Conservation (phyloP, 2,329 filamentous ascomycete species). For the Pseudogymnoascus sp. region DNA sequence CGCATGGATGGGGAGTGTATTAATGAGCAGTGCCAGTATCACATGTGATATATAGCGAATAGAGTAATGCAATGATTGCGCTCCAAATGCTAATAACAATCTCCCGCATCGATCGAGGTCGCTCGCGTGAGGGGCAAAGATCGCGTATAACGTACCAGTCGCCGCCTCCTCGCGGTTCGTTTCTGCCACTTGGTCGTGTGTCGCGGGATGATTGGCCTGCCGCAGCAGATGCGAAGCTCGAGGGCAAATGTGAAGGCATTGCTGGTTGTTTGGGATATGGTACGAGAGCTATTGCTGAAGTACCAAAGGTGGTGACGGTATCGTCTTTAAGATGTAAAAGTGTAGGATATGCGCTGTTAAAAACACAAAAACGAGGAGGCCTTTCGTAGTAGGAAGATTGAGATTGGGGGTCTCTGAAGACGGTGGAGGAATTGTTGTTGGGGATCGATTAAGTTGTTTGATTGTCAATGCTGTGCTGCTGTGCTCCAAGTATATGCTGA, state of each 20-base stretch:
- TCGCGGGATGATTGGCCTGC: constrained; percentile 65
- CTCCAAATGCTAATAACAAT: neutral
- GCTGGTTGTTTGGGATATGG: constrained; percentile 13
- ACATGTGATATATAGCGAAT: neutral
- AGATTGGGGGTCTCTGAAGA: neutral
- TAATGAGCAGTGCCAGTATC: neutral
- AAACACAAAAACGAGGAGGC: constrained; percentile 6
- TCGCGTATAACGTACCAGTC: constrained; percentile 60
- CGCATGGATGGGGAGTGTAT: constrained; percentile 7
- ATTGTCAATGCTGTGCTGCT: constrained; percentile 9
- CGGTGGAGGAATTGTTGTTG: constrained; percentile 2
- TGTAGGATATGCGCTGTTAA: constrained; percentile 2
- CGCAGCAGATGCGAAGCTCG: constrained; percentile 78
- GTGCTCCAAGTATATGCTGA: constrained; percentile 8
- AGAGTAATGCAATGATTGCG: neutral
- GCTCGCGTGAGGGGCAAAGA: constrained; percentile 4
- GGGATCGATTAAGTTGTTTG: constrained; percentile 7
- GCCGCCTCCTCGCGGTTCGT: constrained; percentile 53
- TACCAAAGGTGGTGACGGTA: constrained; percentile 10
- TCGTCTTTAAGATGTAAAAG: constrained; percentile 7
- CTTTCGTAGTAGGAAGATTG: neutral
- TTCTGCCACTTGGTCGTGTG: constrained; percentile 50
- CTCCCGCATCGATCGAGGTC: neutral
- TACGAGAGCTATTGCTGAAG: constrained; percentile 2
- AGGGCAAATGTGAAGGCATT: constrained; percentile 71